phyloP scores from a whole-genome alignment of 148 eudicot species.

The Chenopodium berlandieri region DNA sequence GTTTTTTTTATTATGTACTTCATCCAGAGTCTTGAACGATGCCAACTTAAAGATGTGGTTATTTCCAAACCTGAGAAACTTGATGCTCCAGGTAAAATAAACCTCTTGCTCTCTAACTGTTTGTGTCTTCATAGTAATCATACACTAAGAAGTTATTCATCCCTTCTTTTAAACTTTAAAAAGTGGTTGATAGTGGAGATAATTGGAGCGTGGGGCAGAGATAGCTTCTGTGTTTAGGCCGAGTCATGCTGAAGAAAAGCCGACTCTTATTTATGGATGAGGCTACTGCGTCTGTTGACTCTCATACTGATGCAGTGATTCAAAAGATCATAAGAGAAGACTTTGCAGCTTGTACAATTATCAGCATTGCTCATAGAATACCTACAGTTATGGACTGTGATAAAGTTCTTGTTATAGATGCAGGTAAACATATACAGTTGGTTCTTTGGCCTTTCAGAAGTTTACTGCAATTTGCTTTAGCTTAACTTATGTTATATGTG shows the following conservation, averaged over 20 bases:
- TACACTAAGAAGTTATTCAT: background rate
- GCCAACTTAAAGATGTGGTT: conserved; percentile 91
- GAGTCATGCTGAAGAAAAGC: conserved; percentile 87
- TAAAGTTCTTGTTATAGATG: conserved; percentile 80
- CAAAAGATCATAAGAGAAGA: conserved; percentile 91
- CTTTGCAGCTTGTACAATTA: conserved; percentile 74
- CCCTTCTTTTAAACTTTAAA: background rate
- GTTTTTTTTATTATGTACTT: background rate
- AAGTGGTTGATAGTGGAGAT: conserved; percentile 83
- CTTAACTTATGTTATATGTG: conserved; percentile 1
- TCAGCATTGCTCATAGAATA: conserved; percentile 97
- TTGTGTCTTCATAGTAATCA: too few relatives aligned
- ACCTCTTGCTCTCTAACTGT: background rate
- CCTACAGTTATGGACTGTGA: conserved; percentile 99
- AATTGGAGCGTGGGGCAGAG: conserved; percentile 99
- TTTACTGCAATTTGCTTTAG: background rate
- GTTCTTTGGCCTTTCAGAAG: background rate
- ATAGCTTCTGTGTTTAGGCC: conserved; percentile 87
- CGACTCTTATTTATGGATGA: conserved; percentile 89
- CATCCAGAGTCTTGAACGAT: conserved; percentile 81
- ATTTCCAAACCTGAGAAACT: conserved; percentile 84
- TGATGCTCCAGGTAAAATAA: conserved; percentile 60
- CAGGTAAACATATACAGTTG: conserved; percentile 38
- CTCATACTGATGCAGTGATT: conserved; percentile 87
- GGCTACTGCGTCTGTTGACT: conserved; percentile 98